Base-by-base conservation (phyloP, 768 basidiomycete genomes). In the Filobasidium floriforme region DNA sequence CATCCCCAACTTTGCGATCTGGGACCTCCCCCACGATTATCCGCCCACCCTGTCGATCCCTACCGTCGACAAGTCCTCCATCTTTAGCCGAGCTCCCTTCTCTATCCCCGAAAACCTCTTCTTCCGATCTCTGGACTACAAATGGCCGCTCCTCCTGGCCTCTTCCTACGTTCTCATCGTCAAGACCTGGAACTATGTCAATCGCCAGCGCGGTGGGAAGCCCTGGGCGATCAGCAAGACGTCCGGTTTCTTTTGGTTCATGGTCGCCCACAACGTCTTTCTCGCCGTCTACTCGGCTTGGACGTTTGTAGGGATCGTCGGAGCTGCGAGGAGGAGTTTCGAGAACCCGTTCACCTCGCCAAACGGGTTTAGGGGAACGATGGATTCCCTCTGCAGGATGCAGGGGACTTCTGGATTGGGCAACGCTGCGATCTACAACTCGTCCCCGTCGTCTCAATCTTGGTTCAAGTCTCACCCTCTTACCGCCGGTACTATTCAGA, bases 231-330 rank as follows among this genome's bases (percentile, higher is more conserved):
- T 68, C 26, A 62, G 61, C 57, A 68, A 68, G 52, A 63, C 67
- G 5, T 29, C 55, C 1, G 29, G 44, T 22, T 68, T 68, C 62
- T 62, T 62, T 49, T 63, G 57, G 59, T 59, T 67, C 54, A 69
- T 75, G 37, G 63, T 75, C 37, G 51, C 62, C 24, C 74, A 75
- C 64, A 75, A 75, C 63, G 57, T 73, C 24, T 63, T 72, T 60
- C 70, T 57, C 15, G 54, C 54, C 26, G n/a, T 57, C 54, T 57
- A 57, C 26, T 70, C 69, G 24, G 68, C 62, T 1, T 73, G 72
- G 72, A 73, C 73, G 51, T 73, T 67, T 59, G 63, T 68, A 52
- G 51, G 59, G 19, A 60, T 63, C 43, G 52, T 59, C 28, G 41
- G 44, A n/a, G 62, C 63, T 9, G 61, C 49, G 15, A 49, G 63